These are phyloP conservation scores for Lepiota subincarnata DNA, from an alignment of 768 basidiomycete species.

Conservation along the genomic window DNA sequence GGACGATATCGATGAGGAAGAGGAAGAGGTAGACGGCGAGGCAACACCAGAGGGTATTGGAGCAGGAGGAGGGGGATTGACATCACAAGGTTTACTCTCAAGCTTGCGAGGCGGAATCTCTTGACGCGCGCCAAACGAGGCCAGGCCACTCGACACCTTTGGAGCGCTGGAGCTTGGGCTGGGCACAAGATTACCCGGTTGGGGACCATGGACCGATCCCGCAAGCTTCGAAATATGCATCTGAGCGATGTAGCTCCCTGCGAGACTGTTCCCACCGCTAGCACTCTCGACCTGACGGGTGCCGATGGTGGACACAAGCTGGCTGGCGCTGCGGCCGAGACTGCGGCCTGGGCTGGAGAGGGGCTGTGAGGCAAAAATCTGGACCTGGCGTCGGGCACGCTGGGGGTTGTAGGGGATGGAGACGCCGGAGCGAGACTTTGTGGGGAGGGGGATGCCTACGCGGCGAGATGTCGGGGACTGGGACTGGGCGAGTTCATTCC, in stretches of 20 bases:
- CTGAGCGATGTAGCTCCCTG: conserved; percentile 39
- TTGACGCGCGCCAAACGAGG: conserved; percentile 21
- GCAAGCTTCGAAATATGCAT: conserved; percentile 34
- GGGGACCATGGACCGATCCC: conserved; percentile 18
- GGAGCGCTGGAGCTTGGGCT: conserved; percentile 37
- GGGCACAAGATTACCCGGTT: conserved; percentile 26
- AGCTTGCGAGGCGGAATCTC: neutral
- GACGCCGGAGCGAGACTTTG: conserved; percentile 57
- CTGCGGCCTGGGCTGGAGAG: conserved; percentile 52
- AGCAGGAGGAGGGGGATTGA: conserved; percentile 8
- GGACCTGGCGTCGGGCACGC: conserved; percentile 58
- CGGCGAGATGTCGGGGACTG: conserved; percentile 74
- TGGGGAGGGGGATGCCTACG: conserved; percentile 73
- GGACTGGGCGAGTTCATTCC: conserved; percentile 60
- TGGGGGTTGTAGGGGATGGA: conserved; percentile 54
- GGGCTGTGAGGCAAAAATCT: conserved; percentile 82
- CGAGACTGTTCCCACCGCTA: conserved; percentile 35
- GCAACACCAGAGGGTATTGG: conserved; percentile 7
- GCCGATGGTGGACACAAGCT: conserved; percentile 16
- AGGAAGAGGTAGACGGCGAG: conserved; percentile 44
- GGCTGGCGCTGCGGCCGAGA: conserved; percentile 24
- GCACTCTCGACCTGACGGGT: conserved; percentile 23
- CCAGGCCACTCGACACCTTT: conserved; percentile 36
- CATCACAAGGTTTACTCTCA: neutral
- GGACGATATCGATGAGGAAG: conserved; percentile 49